Conservation (phyloP, 768 basidiomycete species). For the Dacryopinax primogenitus region DNA sequence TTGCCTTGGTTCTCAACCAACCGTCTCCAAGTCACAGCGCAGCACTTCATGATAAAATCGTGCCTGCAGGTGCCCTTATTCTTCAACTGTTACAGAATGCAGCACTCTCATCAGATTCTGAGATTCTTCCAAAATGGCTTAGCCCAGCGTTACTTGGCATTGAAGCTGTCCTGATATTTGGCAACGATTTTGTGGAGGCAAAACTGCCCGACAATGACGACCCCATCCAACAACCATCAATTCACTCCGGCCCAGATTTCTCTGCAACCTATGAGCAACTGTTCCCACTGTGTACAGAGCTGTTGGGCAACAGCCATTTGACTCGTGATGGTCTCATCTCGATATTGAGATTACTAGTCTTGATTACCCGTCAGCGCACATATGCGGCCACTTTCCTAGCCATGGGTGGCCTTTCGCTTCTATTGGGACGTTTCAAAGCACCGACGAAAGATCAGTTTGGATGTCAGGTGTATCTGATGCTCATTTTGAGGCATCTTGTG, state of each 20-base stretch:
- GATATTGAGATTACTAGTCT: conserved; percentile 65
- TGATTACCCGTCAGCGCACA: conserved; percentile 62
- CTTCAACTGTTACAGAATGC: conserved; percentile 47
- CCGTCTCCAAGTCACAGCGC: conserved; percentile 43
- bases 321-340: conserved; percentile 75
- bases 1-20: conserved; percentile 73
- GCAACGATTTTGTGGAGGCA: conserved; percentile 57
- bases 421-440: conserved; percentile 54
- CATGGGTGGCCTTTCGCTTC: conserved; percentile 44
- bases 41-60: conserved; percentile 35
- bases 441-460: conserved; percentile 43
- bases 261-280: conserved; percentile 54
- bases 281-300: conserved; percentile 61
- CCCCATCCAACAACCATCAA: conserved; percentile 38
- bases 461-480: conserved; percentile 70
- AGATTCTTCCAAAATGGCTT: conserved; percentile 68
- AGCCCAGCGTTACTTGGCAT: conserved; percentile 73
- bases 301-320: conserved; percentile 51
- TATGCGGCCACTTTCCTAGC: conserved; percentile 57
- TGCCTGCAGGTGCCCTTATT: conserved; percentile 53
- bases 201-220: conserved; percentile 60
- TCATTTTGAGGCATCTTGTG: conserved; percentile 81
- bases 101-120: conserved; percentile 41
- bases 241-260: conserved; percentile 25
- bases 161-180: conserved; percentile 65